A percentile compares a stretch with the other conserved stretches of the same genome.
phyloP scores from a whole-genome alignment of 495 filamentous ascomycete genomes.

The Astrothelium macrocarpum region DNA sequence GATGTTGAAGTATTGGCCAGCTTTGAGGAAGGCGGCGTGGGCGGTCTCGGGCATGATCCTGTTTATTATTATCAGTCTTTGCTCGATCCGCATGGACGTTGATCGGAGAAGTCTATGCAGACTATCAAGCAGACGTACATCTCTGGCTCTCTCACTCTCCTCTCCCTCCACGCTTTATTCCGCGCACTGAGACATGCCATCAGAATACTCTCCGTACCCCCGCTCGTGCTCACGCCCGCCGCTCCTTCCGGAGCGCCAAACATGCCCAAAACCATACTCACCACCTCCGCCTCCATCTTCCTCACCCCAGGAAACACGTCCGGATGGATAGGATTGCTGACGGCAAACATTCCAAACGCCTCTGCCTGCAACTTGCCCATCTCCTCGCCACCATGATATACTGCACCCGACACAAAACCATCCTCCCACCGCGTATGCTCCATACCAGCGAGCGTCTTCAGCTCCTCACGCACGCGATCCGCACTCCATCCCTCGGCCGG shows the following conservation, averaged over 20 bases:
- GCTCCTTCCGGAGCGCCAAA: conserved; percentile 83
- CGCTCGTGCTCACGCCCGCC: conserved; percentile 83
- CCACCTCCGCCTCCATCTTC: conserved; percentile 99
- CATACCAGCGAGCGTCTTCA: conserved; percentile 69
- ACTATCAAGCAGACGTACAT: conserved; percentile 50
- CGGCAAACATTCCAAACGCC: conserved; percentile 85
- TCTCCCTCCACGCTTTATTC: conserved; percentile 76
- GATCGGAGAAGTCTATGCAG: neutral
- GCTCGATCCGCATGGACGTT: no score
- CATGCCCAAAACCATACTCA: conserved; percentile 83
- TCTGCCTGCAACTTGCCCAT: conserved; percentile 79
- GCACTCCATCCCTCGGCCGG: conserved; percentile 80
- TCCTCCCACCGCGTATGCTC: conserved; percentile 96
- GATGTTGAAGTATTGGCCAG: conserved; percentile 88
- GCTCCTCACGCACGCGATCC: conserved; percentile 69
- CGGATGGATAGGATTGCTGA: conserved; percentile 97
- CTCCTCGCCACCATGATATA: conserved; percentile 88
- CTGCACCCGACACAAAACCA: conserved; percentile 85
- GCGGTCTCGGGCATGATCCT: conserved; percentile 92
- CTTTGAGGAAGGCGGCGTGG: conserved; percentile 94
- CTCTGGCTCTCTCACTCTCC: conserved; percentile 84
- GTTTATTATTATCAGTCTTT: conserved; percentile 19
- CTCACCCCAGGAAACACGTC: conserved; percentile 96
- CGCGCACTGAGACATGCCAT: conserved; percentile 86
- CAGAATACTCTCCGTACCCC: conserved; percentile 91